Conservation (phyloP, 805 yeast genomes). For the Debaryomyces prosopidis region DNA sequence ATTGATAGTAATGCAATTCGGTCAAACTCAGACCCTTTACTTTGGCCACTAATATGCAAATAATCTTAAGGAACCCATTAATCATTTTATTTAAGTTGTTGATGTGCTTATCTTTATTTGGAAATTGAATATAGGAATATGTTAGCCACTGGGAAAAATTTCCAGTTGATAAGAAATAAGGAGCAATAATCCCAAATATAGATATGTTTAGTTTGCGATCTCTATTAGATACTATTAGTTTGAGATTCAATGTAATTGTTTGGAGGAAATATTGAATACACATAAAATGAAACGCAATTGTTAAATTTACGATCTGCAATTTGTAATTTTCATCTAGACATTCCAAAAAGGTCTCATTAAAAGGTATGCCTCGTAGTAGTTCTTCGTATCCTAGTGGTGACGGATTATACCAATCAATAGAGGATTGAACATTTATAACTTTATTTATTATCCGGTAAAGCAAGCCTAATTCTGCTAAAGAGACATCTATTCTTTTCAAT, state of each 20-base stretch:
- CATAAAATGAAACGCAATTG: slow-evolving; percentile 30
- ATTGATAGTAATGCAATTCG: slow-evolving; percentile 4
- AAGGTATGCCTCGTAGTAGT: slow-evolving; percentile 11
- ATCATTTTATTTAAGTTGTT: slow-evolving; percentile 24
- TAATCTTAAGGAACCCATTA: slow-evolving; percentile 24
- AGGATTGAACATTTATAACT: slow-evolving; percentile 6
- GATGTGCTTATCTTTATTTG: slow-evolving; percentile 14
- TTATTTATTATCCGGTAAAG: slow-evolving; percentile 10
- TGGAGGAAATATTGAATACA: slow-evolving; percentile 27
- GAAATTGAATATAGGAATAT: slow-evolving; percentile 4
- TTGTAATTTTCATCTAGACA: background rate
- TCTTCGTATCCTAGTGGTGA: background rate
- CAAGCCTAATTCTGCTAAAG: slow-evolving; percentile 15
- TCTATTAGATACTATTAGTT: slow-evolving; percentile 8
- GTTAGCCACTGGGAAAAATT: slow-evolving; percentile 24
- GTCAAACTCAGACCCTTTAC: background rate
- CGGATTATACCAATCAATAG: background rate
- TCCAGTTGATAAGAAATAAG: slow-evolving; percentile 15
- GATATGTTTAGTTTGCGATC: slow-evolving; percentile 10
- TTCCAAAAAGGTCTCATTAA: slow-evolving; percentile 4
- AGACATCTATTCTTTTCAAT: slow-evolving; percentile 10
- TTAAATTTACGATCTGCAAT: slow-evolving; percentile 9
- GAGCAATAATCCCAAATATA: slow-evolving; percentile 14
- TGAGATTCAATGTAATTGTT: slow-evolving; percentile 17
- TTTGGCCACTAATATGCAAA: slow-evolving; percentile 11